phyloP scores from a whole-genome alignment of 176 grass and related monocot genomes.

The Leersia perrieri region DNA sequence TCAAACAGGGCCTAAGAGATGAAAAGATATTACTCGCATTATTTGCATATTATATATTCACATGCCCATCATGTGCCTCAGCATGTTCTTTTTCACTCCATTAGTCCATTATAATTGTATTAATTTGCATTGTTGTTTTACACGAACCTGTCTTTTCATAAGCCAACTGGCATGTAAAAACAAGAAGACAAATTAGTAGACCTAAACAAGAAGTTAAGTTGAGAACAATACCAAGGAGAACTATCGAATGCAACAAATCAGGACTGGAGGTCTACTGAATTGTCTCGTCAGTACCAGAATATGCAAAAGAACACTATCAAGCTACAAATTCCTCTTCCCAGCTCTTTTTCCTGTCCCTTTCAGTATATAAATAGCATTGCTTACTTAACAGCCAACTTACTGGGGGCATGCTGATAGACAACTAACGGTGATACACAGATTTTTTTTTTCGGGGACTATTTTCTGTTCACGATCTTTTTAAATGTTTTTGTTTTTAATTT shows the following conservation, averaged over 20 bases:
- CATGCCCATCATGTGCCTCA: no score
- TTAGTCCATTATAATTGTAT: no score
- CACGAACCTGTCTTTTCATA: neutral
- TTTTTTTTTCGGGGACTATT: neutral
- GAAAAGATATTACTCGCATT: no score
- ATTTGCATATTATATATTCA: no score
- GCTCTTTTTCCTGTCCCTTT: neutral
- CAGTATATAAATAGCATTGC: neutral
- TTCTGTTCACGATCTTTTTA: neutral
- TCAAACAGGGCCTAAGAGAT: no score
- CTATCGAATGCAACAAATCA: neutral
- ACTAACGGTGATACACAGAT: neutral
- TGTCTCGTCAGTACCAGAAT: neutral
- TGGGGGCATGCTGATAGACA: neutral
- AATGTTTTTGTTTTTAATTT: neutral
- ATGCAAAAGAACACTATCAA: neutral
- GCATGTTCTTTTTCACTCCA: no score
- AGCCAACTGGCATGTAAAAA: constrained; percentile 3
- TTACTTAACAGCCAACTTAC: neutral
- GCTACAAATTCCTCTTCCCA: neutral
- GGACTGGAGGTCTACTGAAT: neutral
- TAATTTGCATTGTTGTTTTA: no score
- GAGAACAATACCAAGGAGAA: neutral
- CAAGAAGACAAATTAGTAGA: neutral
- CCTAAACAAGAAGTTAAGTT: neutral